Evolutionary conservation across 1,139 yeast species (phyloP), one percentile per base, ranked within the genome.

Genomic region (Yamadazyma buinensis): DNA sequence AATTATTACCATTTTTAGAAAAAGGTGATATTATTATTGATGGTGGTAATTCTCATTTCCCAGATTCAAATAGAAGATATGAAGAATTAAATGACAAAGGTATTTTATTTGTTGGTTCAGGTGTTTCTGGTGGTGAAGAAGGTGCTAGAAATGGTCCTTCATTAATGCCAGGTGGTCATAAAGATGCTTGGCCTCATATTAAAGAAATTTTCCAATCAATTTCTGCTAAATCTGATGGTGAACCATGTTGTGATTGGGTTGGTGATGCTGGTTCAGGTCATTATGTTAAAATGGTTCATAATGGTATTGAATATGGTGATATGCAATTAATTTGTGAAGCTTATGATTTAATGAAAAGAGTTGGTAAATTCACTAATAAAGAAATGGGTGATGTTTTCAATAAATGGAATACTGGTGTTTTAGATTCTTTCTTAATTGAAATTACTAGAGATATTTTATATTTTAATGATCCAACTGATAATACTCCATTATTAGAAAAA

Each of bases 191-290:
- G 98, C 97, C 97, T 49, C 95, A 87, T 69, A 84, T 92, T 60
- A 92, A 92, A 80, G 82, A 79, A 43, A 92, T 92, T 57, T 90
- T 92, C 88, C 98, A 92, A 75, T 79, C 90, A 42, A 85, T 92
- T 55, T 72, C 97, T 40, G 98, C 98, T 59, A 87, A 92, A 75
- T 67, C 95, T 44, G 97, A 92, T 57, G 97, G 96, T 54, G 97
- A 92, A 72, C 96, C 98, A 61, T 92, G 98, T 74, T 92, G 98
- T 72, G 98, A 92, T 79, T 92, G 98, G 98, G 97, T 92, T 55
- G 98, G 98, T 58, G 95, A 90, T 54, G 95, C 95, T 40, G 98
- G 98, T 67, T 80, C 97, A 36, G 98, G 98, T 60, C 98, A 92
- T 73, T 92, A 84, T 72, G 97, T 92, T 62, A 92, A 92, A 78